Percentiles rank a stretch among this genome's conserved stretches.
Conservation (phyloP, 2,329 filamentous ascomycete species). For the Xylaria sp. region DNA sequence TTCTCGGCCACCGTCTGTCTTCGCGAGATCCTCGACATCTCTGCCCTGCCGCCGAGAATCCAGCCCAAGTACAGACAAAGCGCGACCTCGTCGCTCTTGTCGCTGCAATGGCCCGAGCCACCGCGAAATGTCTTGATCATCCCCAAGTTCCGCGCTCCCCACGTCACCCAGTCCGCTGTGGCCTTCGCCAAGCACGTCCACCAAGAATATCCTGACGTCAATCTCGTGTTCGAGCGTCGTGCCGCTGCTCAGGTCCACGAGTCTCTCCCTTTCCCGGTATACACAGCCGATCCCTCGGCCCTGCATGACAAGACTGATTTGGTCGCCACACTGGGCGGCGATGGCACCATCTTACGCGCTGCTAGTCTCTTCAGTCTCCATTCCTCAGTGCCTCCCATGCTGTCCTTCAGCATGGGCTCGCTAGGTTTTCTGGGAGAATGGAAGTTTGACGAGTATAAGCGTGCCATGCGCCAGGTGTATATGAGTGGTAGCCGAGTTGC, state of each 20-base stretch:
- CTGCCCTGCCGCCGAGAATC: conserved; percentile 64
- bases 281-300: conserved; percentile 62
- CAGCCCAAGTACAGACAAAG: conserved; percentile 73
- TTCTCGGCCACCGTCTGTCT: conserved; percentile 62
- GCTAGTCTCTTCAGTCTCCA: conserved; percentile 87
- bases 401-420: conserved; percentile 97
- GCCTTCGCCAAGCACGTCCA: conserved; percentile 77
- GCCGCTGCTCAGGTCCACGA: conserved; percentile 79
- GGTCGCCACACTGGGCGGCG: conserved; percentile 89
- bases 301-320: conserved; percentile 87
- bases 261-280: conserved; percentile 78
- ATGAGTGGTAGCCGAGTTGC: conserved; percentile 74
- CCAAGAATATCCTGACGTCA: conserved; percentile 80
- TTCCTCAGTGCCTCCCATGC: conserved; percentile 83
- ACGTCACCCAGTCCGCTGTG: conserved; percentile 64
- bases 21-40: conserved; percentile 62
- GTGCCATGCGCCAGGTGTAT: conserved; percentile 91
- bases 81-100: conserved; percentile 64
- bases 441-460: conserved; percentile 93
- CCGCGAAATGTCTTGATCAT: conserved; percentile 68
- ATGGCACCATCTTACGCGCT: conserved; percentile 89
- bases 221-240: conserved; percentile 83
- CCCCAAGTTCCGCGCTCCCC: conserved; percentile 66
- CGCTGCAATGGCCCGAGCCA: conserved; percentile 65
- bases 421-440: conserved; percentile 95